Conservation (phyloP, 306 rosid species). For the Canavalia ensiformis region DNA sequence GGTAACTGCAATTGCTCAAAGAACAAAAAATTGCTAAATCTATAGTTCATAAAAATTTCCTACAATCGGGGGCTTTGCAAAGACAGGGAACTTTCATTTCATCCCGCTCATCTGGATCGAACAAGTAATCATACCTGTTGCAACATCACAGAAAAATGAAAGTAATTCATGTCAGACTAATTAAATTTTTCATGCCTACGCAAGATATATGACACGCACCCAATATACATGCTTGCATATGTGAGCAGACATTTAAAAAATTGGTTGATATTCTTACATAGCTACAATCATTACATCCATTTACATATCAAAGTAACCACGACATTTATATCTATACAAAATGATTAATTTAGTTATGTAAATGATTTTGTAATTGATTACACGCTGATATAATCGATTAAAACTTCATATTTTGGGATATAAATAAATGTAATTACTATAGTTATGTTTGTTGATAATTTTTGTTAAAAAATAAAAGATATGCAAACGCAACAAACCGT, state of each 20-base stretch:
- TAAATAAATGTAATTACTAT: too few relatives aligned
- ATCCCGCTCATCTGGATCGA: slow-evolving; percentile 89
- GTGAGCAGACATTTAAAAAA: background rate
- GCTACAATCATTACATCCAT: too few relatives aligned
- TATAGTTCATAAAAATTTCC: slow-evolving; percentile 83
- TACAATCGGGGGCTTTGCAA: slow-evolving; percentile 81
- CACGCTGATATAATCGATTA: too few relatives aligned
- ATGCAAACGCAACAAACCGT: slow-evolving; percentile 36
- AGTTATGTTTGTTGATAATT: too few relatives aligned
- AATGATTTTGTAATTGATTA: too few relatives aligned
- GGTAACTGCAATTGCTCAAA: slow-evolving; percentile 53
- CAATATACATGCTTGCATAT: slow-evolving; percentile 36
- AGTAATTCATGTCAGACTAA: slow-evolving; percentile 10
- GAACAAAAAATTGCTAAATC: slow-evolving; percentile 48
- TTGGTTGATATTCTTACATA: too few relatives aligned
- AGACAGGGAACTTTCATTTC: slow-evolving; percentile 92
- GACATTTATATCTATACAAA: too few relatives aligned
- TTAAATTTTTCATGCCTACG: slow-evolving; percentile 12
- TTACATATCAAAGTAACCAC: too few relatives aligned
- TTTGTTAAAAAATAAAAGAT: background rate
- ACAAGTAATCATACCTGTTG: slow-evolving; percentile 92
- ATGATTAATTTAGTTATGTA: too few relatives aligned
- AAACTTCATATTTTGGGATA: too few relatives aligned
- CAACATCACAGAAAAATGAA: slow-evolving; percentile 25
- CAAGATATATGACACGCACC: background rate